Evolutionary conservation across 352 stramenopile species (phyloP).

Genomic region (Pythium dissimile): DNA sequence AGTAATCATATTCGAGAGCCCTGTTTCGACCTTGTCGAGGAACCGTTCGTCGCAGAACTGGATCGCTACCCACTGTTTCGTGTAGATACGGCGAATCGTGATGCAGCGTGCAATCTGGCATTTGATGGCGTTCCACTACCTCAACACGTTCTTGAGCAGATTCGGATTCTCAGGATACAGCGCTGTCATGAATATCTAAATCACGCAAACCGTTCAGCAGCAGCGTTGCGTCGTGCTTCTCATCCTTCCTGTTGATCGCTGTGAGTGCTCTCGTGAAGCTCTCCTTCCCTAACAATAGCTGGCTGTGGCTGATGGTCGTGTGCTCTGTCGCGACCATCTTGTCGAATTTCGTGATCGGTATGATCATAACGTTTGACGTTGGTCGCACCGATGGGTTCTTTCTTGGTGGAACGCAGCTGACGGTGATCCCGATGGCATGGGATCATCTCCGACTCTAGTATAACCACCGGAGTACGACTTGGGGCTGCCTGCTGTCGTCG

Average conservation of each 20-base stretch:
- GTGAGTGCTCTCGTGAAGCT: slow-evolving; percentile 53
- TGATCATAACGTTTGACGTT: slow-evolving; percentile 56
- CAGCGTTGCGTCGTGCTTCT: slow-evolving; percentile 49
- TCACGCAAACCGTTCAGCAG: slow-evolving; percentile 53
- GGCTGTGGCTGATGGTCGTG: slow-evolving; percentile 47
- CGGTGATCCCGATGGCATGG: background rate
- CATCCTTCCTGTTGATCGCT: slow-evolving; percentile 44
- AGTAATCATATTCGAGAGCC: slow-evolving; percentile 34
- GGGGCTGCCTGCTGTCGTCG: background rate
- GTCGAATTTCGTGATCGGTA: slow-evolving; percentile 38
- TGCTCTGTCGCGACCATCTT: slow-evolving; percentile 45
- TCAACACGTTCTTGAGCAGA: slow-evolving; percentile 60
- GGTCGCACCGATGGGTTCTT: slow-evolving; percentile 72
- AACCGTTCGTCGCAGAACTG: slow-evolving; percentile 23
- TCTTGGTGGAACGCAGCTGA: slow-evolving; percentile 33
- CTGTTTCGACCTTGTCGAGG: slow-evolving; percentile 48
- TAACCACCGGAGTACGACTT: slow-evolving; percentile 1
- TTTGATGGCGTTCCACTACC: slow-evolving; percentile 61
- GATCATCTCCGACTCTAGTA: background rate
- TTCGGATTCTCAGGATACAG: slow-evolving; percentile 50
- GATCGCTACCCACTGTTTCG: slow-evolving; percentile 36
- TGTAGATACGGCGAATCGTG: slow-evolving; percentile 69
- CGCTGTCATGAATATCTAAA: slow-evolving; percentile 59
- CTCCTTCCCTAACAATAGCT: slow-evolving; percentile 59
- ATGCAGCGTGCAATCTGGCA: slow-evolving; percentile 72